Percentiles rank a stretch among this genome's conserved stretches.
phyloP scores from a whole-genome alignment of 768 basidiomycete species.

The Chalciporus pseudorubinellus region DNA sequence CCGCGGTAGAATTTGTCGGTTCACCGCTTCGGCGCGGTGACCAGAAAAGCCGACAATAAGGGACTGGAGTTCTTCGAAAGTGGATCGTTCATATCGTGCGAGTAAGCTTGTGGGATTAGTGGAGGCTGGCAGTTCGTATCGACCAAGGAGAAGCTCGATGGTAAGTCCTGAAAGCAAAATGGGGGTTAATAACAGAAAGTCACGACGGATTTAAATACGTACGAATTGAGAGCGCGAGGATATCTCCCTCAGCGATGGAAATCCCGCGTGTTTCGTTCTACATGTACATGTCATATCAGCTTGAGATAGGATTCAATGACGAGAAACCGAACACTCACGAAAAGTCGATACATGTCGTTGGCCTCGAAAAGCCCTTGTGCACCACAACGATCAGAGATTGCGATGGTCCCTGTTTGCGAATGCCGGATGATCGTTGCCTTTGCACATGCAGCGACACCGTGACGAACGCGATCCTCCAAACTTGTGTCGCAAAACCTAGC shows the following conservation, averaged over 20 bases:
- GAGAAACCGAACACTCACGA: neutral
- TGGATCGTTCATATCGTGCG: neutral
- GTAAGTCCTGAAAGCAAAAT: neutral
- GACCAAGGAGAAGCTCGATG: neutral
- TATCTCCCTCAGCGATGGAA: slow-evolving; percentile 55
- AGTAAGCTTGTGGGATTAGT: neutral
- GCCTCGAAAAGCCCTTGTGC: slow-evolving; percentile 65
- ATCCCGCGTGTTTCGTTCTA: slow-evolving; percentile 49
- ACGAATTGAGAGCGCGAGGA: slow-evolving; percentile 52
- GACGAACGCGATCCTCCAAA: slow-evolving; percentile 47
- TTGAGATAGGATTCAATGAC: neutral
- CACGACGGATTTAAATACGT: neutral
- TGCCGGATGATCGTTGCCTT: slow-evolving; percentile 58
- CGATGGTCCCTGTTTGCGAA: slow-evolving; percentile 47
- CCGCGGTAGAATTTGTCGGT: neutral
- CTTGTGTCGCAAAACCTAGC: slow-evolving; percentile 37
- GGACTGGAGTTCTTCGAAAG: neutral
- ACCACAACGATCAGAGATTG: slow-evolving; percentile 62
- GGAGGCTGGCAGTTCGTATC: neutral
- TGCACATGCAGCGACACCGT: slow-evolving; percentile 53
- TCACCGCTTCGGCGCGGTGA: neutral
- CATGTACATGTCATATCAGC: slow-evolving; percentile 12
- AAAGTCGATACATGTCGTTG: slow-evolving; percentile 30
- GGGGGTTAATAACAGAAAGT: neutral
- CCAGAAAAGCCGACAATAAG: neutral